phyloP scores from a whole-genome alignment of 345 rosid species.

The Populus deltoides region DNA sequence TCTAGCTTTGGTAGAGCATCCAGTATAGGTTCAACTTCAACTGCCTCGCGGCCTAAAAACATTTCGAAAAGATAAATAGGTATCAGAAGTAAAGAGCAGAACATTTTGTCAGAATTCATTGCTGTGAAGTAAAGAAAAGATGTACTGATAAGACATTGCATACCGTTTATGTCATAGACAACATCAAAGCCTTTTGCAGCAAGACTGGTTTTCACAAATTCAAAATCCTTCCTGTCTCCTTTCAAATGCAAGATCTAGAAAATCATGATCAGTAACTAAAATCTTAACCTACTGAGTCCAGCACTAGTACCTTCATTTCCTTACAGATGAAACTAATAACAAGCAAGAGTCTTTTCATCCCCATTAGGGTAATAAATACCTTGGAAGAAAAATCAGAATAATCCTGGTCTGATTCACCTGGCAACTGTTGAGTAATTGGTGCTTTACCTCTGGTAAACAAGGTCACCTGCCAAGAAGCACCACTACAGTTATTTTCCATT shows the following conservation, averaged over 20 bases:
- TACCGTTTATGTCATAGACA: constrained; percentile 94
- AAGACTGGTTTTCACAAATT: constrained; percentile 94
- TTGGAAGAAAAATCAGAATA: constrained; percentile 81
- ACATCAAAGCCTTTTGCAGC: constrained; percentile 90
- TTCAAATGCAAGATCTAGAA: constrained; percentile 82
- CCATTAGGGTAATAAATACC: constrained; percentile 34
- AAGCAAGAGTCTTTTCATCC: not conserved
- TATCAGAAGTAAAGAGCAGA: not conserved
- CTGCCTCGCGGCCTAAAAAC: constrained; percentile 79
- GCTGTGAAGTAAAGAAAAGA: not conserved
- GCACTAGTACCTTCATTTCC: not conserved
- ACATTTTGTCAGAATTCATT: not conserved
- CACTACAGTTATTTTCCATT: not conserved
- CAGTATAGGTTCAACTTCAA: constrained; percentile 83
- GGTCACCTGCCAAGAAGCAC: constrained; percentile 58
- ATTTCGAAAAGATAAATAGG: constrained; percentile 2
- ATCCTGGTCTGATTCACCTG: constrained; percentile 86
- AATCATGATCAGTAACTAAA: constrained; percentile 16
- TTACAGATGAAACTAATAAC: not conserved
- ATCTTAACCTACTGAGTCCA: not conserved
- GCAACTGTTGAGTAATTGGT: constrained; percentile 77
- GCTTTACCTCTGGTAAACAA: constrained; percentile 94
- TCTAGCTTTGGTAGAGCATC: constrained; percentile 90
- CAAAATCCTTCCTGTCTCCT: constrained; percentile 93
- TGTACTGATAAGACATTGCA: not conserved